These are phyloP conservation scores for Triticum urartu DNA, from an alignment of 176 grass and related monocot species.

Conservation along the genomic window DNA sequence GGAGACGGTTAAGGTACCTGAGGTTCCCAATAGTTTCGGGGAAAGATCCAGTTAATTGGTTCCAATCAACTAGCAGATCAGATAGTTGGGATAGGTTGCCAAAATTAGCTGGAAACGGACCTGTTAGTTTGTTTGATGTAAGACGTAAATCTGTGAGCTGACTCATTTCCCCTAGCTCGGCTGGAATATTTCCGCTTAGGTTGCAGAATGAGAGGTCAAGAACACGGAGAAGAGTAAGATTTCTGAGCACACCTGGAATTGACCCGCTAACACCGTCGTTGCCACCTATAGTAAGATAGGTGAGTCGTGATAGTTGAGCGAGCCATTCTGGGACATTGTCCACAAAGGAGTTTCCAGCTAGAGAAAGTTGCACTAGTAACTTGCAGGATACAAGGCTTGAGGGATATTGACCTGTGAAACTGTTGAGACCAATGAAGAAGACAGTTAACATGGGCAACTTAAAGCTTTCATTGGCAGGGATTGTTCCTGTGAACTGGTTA, in stretches of 20 bases:
- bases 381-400: background rate
- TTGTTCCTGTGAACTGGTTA: background rate
- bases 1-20: background rate
- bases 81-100: background rate
- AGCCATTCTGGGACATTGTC: conserved; percentile 1
- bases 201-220: background rate
- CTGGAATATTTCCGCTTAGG: background rate
- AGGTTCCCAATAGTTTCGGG: background rate
- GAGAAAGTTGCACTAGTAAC: background rate
- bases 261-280: background rate
- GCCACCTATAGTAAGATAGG: background rate
- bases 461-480: background rate
- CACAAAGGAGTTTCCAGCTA: background rate
- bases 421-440: background rate
- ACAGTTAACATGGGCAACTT: background rate
- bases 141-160: background rate
- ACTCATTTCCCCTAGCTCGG: background rate
- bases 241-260: background rate
- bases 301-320: background rate
- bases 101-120: background rate
- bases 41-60: background rate
- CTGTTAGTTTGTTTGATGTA: background rate
- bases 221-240: background rate
- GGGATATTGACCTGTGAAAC: background rate
- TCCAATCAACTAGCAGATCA: background rate